Percentiles rank a stretch among this genome's conserved stretches.
phyloP scores from a whole-genome alignment of 441 rosid species.

The Euphorbia schlechtendalii region DNA sequence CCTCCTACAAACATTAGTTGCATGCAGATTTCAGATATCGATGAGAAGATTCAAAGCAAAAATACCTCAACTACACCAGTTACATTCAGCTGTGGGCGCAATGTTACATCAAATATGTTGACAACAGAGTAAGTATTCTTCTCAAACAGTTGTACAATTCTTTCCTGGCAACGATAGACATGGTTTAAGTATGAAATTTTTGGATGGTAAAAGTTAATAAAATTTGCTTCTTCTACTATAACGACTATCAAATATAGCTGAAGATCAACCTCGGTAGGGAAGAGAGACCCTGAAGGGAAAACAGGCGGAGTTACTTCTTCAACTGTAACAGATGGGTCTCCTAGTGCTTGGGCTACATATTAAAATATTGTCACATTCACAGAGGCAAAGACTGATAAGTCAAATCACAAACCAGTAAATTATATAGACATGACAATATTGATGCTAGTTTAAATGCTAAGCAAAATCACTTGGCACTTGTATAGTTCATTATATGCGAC shows the following conservation, averaged over 20 bases:
- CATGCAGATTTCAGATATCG: background rate
- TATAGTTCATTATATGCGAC: background rate
- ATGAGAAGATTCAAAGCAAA: slow-evolving; percentile 1
- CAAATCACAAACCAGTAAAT: background rate
- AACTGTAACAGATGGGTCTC: slow-evolving; percentile 70
- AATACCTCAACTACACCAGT: slow-evolving; percentile 90
- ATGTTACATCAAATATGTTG: slow-evolving; percentile 85
- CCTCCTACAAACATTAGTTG: background rate
- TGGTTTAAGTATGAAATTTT: slow-evolving; percentile 9
- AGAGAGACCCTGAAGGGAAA: slow-evolving; percentile 67
- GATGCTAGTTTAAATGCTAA: background rate
- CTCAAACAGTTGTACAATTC: slow-evolving; percentile 78
- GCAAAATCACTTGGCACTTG: background rate
- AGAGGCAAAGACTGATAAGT: slow-evolving; percentile 10
- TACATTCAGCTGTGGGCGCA: slow-evolving; percentile 86
- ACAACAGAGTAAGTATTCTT: slow-evolving; percentile 86
- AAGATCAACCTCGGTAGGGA: slow-evolving; percentile 73
- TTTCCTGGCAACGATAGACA: slow-evolving; percentile 47
- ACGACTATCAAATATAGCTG: background rate
- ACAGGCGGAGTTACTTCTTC: slow-evolving; percentile 81
- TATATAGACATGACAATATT: background rate
- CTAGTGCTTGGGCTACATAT: slow-evolving; percentile 70
- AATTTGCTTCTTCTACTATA: slow-evolving; percentile 2
- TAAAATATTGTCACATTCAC: slow-evolving; percentile 11
- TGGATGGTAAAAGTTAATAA: slow-evolving; percentile 9